Evolutionary conservation across 805 yeast species (phyloP).

Genomic region (Tetrapisispora phaffii): DNA sequence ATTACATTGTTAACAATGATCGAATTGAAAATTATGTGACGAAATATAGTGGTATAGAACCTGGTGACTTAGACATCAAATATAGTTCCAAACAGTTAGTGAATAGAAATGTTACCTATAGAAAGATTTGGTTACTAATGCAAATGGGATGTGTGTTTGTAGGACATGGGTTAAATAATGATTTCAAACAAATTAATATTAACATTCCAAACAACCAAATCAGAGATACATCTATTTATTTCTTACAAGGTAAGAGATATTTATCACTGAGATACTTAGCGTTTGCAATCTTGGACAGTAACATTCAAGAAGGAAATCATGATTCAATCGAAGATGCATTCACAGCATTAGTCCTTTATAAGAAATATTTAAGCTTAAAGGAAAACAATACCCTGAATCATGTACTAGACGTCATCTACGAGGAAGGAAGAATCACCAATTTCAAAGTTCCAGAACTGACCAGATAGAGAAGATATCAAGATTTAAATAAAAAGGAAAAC

Average conservation of each 20-base stretch:
- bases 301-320: slow-evolving; percentile 88
- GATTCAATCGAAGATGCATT: slow-evolving; percentile 95
- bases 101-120: slow-evolving; percentile 69
- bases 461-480: neutral
- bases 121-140: slow-evolving; percentile 81
- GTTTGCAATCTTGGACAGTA: slow-evolving; percentile 59
- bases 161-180: slow-evolving; percentile 89
- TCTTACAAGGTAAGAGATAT: slow-evolving; percentile 65
- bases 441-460: slow-evolving; percentile 23
- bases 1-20: slow-evolving; percentile 67
- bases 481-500: too few species aligned
- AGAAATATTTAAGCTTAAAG: slow-evolving; percentile 55
- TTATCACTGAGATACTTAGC: slow-evolving; percentile 80
- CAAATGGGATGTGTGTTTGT: slow-evolving; percentile 86
- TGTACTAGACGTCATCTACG: slow-evolving; percentile 56
- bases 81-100: slow-evolving; percentile 62
- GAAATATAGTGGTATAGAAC: slow-evolving; percentile 84
- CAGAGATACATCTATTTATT: slow-evolving; percentile 79
- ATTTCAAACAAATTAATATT: slow-evolving; percentile 86
- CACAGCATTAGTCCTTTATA: slow-evolving; percentile 72
- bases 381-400: slow-evolving; percentile 50
- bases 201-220: slow-evolving; percentile 81
- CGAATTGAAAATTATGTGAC: slow-evolving; percentile 80
- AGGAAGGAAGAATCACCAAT: slow-evolving; percentile 43
- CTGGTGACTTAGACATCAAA: slow-evolving; percentile 74